Evolutionary conservation across 2,329 filamentous ascomycete species (phyloP).

Genomic region (Colletotrichum shisoi): DNA sequence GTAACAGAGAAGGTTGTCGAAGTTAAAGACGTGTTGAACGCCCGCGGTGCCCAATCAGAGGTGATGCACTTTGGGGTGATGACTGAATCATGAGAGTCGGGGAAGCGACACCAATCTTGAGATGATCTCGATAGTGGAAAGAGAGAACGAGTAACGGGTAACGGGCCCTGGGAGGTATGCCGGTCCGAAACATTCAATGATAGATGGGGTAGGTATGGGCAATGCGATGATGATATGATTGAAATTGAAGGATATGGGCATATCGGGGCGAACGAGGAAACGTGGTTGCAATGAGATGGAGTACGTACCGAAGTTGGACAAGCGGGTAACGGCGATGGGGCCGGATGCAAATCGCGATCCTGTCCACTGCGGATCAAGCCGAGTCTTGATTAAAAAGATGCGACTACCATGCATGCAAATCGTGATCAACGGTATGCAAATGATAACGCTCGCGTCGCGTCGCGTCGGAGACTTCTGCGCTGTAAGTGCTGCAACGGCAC

Average conservation of each 20-base stretch:
- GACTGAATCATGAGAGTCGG: slow-evolving; percentile 33
- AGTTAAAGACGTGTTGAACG: slow-evolving; percentile 35
- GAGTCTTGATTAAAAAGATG: slow-evolving; percentile 32
- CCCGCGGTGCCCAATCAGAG: slow-evolving; percentile 35
- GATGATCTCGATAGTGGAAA: slow-evolving; percentile 20
- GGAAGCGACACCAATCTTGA: slow-evolving; percentile 6
- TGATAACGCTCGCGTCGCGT: slow-evolving; percentile 13
- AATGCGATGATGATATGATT: background rate
- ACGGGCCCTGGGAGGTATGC: background rate
- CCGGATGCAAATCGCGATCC: slow-evolving; percentile 36
- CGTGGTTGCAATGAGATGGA: background rate
- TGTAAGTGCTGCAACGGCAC: background rate
- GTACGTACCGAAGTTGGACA: slow-evolving; percentile 25
- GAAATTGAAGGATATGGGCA: slow-evolving; percentile 8
- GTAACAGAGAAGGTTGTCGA: slow-evolving; percentile 5
- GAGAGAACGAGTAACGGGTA: background rate
- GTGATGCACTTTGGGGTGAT: slow-evolving; percentile 30
- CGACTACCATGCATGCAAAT: slow-evolving; percentile 35
- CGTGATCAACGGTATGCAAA: slow-evolving; percentile 16
- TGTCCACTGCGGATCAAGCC: slow-evolving; percentile 38
- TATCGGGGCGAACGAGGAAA: slow-evolving; percentile 13
- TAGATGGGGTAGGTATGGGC: background rate
- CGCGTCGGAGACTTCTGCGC: slow-evolving; percentile 3
- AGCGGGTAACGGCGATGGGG: slow-evolving; percentile 35
- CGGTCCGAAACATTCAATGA: slow-evolving; percentile 16